phyloP scores from a whole-genome alignment of 2,329 filamentous ascomycete genomes.

The Penicillium sp. region DNA sequence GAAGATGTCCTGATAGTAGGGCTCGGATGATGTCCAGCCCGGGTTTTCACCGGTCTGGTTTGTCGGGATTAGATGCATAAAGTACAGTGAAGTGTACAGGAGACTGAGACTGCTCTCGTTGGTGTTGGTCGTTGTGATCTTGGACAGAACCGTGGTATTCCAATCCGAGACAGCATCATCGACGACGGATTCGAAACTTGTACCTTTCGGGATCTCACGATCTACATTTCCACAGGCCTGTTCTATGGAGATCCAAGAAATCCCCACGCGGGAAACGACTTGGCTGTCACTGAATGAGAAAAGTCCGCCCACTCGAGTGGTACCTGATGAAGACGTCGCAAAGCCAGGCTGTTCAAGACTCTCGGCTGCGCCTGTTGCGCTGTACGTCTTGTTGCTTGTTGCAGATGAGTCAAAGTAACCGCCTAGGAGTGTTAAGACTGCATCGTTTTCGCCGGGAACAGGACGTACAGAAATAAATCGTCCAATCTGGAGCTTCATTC shows the following conservation, averaged over 20 bases:
- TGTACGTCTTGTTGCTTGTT: conserved; percentile 27
- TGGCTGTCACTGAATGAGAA: conserved; percentile 50
- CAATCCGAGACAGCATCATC: conserved; percentile 50
- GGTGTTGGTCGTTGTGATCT: conserved; percentile 57
- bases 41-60: conserved; percentile 69
- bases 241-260: conserved; percentile 60
- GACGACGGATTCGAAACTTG: conserved; percentile 44
- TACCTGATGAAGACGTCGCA: conserved; percentile 43
- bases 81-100: conserved; percentile 64
- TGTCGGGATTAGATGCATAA: conserved; percentile 63
- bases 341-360: conserved; percentile 28
- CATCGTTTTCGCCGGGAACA: background rate
- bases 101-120: conserved; percentile 54
- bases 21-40: conserved; percentile 58
- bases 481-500: conserved; percentile 57
- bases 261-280: conserved; percentile 57
- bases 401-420: conserved; percentile 51
- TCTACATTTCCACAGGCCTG: conserved; percentile 58
- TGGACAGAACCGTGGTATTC: conserved; percentile 59
- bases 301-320: conserved; percentile 40
- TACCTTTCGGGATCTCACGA: conserved; percentile 50
- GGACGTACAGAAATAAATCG: conserved; percentile 27
- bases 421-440: conserved; percentile 45
- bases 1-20: conserved; percentile 67
- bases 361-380: conserved; percentile 22